Percentiles rank a stretch among this genome's conserved stretches.
phyloP scores from a whole-genome alignment of 768 basidiomycete species.

The Hypholoma fasciculare region DNA sequence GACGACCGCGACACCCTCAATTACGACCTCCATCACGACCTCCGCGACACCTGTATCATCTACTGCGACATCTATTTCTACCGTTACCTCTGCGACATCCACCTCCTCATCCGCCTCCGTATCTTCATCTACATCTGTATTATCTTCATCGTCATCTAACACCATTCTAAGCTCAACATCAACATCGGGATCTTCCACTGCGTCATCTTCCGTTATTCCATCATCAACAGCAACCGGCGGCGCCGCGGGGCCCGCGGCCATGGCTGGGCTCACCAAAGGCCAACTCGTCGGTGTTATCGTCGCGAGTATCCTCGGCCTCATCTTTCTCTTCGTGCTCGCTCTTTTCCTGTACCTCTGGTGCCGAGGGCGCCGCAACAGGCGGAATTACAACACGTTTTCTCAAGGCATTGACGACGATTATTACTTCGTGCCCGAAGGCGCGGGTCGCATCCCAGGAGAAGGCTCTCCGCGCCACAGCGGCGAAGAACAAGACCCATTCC shows the following conservation, averaged over 20 bases:
- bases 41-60: constrained; percentile 25
- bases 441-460: constrained; percentile 47
- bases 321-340: constrained; percentile 54
- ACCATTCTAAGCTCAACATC: constrained; percentile 19
- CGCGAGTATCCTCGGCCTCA: constrained; percentile 57
- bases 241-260: constrained; percentile 9
- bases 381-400: constrained; percentile 30
- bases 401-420: constrained; percentile 37
- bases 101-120: constrained; percentile 26
- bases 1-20: constrained; percentile 23
- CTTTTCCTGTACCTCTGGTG: constrained; percentile 48
- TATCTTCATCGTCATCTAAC: constrained; percentile 19
- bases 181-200: constrained; percentile 21
- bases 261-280: constrained; percentile 32
- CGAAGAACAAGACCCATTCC: constrained; percentile 68
- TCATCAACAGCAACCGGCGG: constrained; percentile 15
- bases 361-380: constrained; percentile 45
- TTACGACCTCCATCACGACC: constrained; percentile 26
- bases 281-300: constrained; percentile 59
- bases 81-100: constrained; percentile 31
- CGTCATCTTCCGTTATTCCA: constrained; percentile 19
- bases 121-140: constrained; percentile 26
- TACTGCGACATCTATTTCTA: constrained; percentile 32
- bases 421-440: constrained; percentile 37
- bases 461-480: constrained; percentile 70